These are phyloP conservation scores for Macadamia integrifolia DNA, from an alignment of 164 flowering plant species.

Conservation along the genomic window DNA sequence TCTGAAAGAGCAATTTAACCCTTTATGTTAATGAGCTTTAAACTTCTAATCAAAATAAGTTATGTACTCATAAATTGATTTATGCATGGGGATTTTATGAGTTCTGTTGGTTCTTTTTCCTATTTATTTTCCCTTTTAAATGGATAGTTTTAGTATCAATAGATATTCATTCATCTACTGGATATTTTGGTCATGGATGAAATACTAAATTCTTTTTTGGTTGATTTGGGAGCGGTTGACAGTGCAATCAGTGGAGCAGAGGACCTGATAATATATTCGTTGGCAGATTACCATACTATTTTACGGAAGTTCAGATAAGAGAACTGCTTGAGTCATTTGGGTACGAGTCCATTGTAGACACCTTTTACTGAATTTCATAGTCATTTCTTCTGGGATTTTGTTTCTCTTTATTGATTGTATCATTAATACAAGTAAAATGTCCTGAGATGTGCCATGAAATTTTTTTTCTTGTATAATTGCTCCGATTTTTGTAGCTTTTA, in stretches of 20 bases:
- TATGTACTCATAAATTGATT: too few relatives aligned
- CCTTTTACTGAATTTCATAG: neutral
- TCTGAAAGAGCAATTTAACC: too few relatives aligned
- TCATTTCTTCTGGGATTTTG: neutral
- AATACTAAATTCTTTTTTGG: neutral
- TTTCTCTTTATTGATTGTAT: neutral
- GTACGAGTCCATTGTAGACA: conserved; percentile 26
- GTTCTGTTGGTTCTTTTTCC: too few relatives aligned
- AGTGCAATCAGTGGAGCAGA: conserved; percentile 65
- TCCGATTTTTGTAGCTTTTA: neutral
- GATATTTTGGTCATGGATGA: neutral
- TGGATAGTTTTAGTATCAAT: neutral
- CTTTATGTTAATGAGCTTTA: too few relatives aligned
- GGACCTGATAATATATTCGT: conserved; percentile 77
- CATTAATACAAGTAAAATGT: too few relatives aligned
- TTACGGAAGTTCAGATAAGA: conserved; percentile 66
- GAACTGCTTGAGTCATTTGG: conserved; percentile 80
- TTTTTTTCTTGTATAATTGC: neutral
- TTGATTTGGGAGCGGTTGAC: conserved; percentile 15
- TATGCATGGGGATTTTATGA: too few relatives aligned
- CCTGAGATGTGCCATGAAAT: neutral
- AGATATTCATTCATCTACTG: neutral
- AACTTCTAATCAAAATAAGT: too few relatives aligned
- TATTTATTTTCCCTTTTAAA: neutral
- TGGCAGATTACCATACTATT: conserved; percentile 84